Evolutionary conservation across 176 grass and related monocot species (phyloP), one percentile per base, ranked within the genome.

Genomic region (Zea luxurians): DNA sequence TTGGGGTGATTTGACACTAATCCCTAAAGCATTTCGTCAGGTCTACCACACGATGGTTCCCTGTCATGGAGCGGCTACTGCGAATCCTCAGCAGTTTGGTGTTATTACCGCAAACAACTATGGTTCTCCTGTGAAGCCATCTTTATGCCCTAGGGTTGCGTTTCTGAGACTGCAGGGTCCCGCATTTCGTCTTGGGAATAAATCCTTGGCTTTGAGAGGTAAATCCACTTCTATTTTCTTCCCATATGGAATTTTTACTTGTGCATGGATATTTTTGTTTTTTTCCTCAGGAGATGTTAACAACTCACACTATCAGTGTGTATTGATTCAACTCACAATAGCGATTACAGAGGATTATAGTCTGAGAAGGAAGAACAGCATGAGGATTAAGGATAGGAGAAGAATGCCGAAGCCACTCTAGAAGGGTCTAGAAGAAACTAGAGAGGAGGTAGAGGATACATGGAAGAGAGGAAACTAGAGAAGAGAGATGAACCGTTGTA

Each of bases 181-280:
- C 27, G 43, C 80, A 44, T 40, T 88, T 83, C 61, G 34, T 43
- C 44, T 2, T 61, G 80, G 74, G 34, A 73, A 83, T 44, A 74
- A 78, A 60, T 34, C 6, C 7, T 61, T 41, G 3, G 55, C 76
- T 65, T 20, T 76, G 81, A 75, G 82, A 84, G 86, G 82, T 88
- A 84, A 38, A 38, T 53, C 48, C 13, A 8, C 37, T 57, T 63
- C 9, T 13, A 48, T 53, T 79, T 40, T 27, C 52, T 61, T 10
- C 44, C 73, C 63, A 37, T 4, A 45, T 0, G 12, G 15, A 27
- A 27, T 46, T 60, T 63, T 53, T 79, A 78, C 45, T 52, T 35
- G 21, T 36, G 60, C 20, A 13, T 62, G 10, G 35, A 34, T 61
- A 12, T 12, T 61, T 2, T 27, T 61, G 21, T 62, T 5, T 62